Conservation (phyloP, 176 grass and related monocot species). For the Avena eriantha region DNA sequence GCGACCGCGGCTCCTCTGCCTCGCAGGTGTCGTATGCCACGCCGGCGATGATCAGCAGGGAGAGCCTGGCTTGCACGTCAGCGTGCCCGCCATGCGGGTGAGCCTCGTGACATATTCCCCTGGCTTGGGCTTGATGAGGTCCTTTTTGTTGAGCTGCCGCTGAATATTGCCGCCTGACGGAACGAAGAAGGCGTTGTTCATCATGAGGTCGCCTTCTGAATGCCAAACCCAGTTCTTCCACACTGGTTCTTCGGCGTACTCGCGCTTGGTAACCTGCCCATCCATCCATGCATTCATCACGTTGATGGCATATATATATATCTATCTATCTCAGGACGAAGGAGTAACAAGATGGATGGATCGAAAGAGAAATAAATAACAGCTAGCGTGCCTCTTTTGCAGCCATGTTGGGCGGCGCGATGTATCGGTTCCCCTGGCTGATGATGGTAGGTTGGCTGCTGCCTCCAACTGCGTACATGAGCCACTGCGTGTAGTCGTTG, state of each 20-base stretch:
- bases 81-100: constrained; percentile 62
- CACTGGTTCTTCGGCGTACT: constrained; percentile 48
- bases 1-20: neutral
- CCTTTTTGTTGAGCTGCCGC: constrained; percentile 18
- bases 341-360: neutral
- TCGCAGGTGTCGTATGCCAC: neutral
- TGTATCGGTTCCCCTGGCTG: constrained; percentile 89
- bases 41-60: constrained; percentile 50
- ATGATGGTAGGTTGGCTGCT: constrained; percentile 81
- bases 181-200: constrained; percentile 63
- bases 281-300: neutral
- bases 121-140: constrained; percentile 76
- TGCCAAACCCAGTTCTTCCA: constrained; percentile 83
- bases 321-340: neutral
- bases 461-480: constrained; percentile 90
- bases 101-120: constrained; percentile 67
- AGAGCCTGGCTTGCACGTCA: constrained; percentile 39
- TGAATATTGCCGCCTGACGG: constrained; percentile 39
- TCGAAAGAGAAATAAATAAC: too few species aligned
- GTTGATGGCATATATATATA: neutral
- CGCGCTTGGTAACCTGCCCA: constrained; percentile 68
- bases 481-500: constrained; percentile 94
- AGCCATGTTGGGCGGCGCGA: constrained; percentile 62
- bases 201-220: constrained; percentile 64
- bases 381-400: constrained; percentile 52